phyloP scores from a whole-genome alignment of 2,329 filamentous ascomycete species.

The Xylariales sp. region DNA sequence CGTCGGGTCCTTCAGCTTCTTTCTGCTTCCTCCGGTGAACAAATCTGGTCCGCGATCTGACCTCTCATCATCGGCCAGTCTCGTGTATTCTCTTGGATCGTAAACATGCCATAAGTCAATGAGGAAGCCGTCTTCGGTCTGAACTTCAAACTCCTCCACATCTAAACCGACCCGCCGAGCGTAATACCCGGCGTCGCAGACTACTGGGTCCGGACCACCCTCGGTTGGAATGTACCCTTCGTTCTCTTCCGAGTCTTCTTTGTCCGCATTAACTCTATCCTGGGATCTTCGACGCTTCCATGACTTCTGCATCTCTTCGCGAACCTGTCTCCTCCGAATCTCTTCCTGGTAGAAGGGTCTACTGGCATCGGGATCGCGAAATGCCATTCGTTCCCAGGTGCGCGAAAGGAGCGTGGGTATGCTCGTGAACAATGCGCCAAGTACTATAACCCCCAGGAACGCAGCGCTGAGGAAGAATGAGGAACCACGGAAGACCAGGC shows the following conservation, averaged over 20 bases:
- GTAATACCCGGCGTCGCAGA: slow-evolving; percentile 81
- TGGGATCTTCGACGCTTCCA: slow-evolving; percentile 51
- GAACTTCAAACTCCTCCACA: slow-evolving; percentile 74
- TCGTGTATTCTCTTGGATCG: slow-evolving; percentile 69
- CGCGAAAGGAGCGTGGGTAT: slow-evolving; percentile 48
- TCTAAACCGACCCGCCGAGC: slow-evolving; percentile 83
- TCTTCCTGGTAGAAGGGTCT: slow-evolving; percentile 76
- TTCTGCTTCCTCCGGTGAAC: slow-evolving; percentile 45
- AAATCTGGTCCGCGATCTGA: slow-evolving; percentile 55
- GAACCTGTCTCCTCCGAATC: slow-evolving; percentile 45
- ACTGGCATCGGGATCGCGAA: slow-evolving; percentile 53
- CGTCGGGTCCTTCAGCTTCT: slow-evolving; percentile 30
- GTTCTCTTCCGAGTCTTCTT: slow-evolving; percentile 32
- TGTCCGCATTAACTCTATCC: slow-evolving; percentile 35
- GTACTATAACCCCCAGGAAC: slow-evolving; percentile 72
- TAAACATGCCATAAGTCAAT: slow-evolving; percentile 87
- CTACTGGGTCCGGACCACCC: slow-evolving; percentile 72
- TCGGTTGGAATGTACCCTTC: slow-evolving; percentile 69
- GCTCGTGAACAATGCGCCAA: slow-evolving; percentile 67
- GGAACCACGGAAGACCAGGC: slow-evolving; percentile 56
- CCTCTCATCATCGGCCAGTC: slow-evolving; percentile 43
- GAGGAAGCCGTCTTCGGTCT: slow-evolving; percentile 92
- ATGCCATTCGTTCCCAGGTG: slow-evolving; percentile 48
- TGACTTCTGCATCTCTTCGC: slow-evolving; percentile 53
- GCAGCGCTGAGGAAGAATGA: slow-evolving; percentile 73